A percentile compares a stretch with the other conserved stretches of the same genome.
Evolutionary conservation across 106 monocot genomes (phyloP).

Genomic region (Phalaenopsis equestris): DNA sequence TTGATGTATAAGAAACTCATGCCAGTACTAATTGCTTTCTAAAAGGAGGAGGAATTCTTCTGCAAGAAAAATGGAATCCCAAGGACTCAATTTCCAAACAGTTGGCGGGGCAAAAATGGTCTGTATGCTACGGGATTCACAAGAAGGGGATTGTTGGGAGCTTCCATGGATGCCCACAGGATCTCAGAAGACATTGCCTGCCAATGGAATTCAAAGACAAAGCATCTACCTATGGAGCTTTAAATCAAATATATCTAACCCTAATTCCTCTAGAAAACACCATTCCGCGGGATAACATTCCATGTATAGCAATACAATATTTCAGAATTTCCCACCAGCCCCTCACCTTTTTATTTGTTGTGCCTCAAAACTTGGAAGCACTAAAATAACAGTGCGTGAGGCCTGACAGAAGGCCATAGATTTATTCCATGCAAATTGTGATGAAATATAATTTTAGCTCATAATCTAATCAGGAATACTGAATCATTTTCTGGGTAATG

Average conservation of each 20-base stretch:
- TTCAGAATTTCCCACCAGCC: background rate
- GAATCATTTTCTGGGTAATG: no score
- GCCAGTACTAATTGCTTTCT: background rate
- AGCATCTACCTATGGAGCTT: constrained; percentile 19
- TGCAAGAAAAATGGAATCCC: constrained; percentile 41
- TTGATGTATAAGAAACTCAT: constrained; percentile 3
- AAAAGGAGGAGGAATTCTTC: constrained; percentile 54
- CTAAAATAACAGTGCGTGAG: background rate
- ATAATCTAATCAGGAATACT: background rate
- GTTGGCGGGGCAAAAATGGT: constrained; percentile 66
- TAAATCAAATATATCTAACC: background rate
- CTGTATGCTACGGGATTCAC: constrained; percentile 62
- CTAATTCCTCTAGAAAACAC: background rate
- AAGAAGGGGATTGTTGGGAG: constrained; percentile 54
- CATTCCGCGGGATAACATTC: background rate
- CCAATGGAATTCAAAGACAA: constrained; percentile 38
- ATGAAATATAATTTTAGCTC: background rate
- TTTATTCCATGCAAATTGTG: background rate
- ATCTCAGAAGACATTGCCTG: constrained; percentile 52
- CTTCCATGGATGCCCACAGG: constrained; percentile 48
- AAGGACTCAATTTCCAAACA: constrained; percentile 44
- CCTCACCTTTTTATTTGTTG: background rate
- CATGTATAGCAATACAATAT: background rate
- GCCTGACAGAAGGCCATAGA: background rate
- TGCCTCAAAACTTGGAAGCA: no score